Conservation (phyloP, 306 rosid species). For the Cicer yamashitae region DNA sequence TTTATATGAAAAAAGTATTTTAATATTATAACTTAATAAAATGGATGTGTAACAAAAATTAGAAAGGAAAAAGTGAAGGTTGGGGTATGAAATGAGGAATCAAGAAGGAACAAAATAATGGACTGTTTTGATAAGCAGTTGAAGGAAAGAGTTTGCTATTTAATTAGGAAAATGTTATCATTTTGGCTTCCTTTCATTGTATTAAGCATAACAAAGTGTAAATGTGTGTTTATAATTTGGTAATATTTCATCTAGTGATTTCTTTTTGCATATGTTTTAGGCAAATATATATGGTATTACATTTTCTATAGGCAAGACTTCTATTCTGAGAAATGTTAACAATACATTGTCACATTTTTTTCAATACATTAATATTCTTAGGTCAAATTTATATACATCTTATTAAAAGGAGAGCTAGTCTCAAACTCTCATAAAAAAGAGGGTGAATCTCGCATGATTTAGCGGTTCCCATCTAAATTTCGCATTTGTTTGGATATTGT, state of each 20-base stretch:
- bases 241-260: background rate
- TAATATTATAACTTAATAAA: background rate
- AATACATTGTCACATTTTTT: slow-evolving; percentile 5
- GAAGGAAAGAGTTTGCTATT: background rate
- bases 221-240: background rate
- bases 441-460: background rate
- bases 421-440: background rate
- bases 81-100: background rate
- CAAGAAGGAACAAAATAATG: slow-evolving; percentile 3
- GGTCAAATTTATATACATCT: background rate
- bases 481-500: background rate
- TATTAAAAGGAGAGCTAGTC: background rate
- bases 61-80: background rate
- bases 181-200: background rate
- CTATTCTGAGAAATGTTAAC: background rate
- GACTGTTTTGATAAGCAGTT: slow-evolving; percentile 1
- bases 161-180: background rate
- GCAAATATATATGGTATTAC: background rate
- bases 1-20: background rate
- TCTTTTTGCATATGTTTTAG: background rate
- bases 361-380: background rate
- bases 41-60: background rate
- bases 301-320: slow-evolving; percentile 27
- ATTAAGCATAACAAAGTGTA: background rate
- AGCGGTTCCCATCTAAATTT: background rate